Conservation (phyloP, 106 monocot genomes). For the Platanthera zijinensis region DNA sequence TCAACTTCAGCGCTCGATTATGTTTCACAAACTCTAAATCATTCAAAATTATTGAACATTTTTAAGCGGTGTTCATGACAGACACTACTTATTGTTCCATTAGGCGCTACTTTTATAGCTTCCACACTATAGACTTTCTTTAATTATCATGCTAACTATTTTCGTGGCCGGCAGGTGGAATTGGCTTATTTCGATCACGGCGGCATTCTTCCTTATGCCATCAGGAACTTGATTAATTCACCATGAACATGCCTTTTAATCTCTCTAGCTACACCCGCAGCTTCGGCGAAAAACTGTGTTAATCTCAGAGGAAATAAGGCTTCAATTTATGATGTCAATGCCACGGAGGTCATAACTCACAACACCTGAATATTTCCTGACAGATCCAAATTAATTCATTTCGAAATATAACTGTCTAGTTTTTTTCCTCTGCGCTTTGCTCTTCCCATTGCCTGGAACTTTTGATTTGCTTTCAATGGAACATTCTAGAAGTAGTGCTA, state of each 20-base stretch:
- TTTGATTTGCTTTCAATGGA: no score
- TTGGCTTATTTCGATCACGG: slow-evolving; percentile 22
- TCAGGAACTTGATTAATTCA: slow-evolving; percentile 20
- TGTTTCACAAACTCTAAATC: no score
- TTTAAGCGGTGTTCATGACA: no score
- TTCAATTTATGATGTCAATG: background rate
- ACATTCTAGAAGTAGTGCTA: no score
- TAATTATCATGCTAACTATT: background rate
- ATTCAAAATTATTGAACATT: no score
- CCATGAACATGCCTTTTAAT: background rate
- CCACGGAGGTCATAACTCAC: background rate
- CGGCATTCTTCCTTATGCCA: slow-evolving; percentile 21
- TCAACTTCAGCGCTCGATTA: no score
- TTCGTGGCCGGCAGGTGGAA: slow-evolving; percentile 14
- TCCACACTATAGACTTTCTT: background rate
- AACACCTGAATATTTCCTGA: background rate
- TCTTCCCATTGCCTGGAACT: no score
- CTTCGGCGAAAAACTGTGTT: background rate
- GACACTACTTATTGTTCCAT: background rate
- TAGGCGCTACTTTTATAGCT: background rate
- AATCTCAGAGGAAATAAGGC: background rate
- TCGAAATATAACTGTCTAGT: no score
- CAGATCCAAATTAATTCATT: background rate
- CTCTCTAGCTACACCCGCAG: slow-evolving; percentile 1
- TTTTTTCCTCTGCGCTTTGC: no score